Evolutionary conservation across 495 filamentous ascomycete species (phyloP).

Genomic region (Wilcoxina mikolae): DNA sequence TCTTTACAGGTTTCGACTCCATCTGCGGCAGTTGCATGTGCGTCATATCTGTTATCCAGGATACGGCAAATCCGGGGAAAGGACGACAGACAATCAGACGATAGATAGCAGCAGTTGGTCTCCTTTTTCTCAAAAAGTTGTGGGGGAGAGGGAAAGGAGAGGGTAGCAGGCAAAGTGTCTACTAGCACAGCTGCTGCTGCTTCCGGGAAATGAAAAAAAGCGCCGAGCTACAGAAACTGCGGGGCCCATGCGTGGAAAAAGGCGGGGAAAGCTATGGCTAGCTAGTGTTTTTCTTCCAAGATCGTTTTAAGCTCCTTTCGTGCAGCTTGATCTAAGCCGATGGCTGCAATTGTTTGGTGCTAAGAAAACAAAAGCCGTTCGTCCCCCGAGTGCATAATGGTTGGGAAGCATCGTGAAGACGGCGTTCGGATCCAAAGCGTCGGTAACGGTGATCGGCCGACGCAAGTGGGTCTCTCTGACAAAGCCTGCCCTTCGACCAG

Average conservation of each 20-base stretch:
- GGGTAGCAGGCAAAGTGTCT: neutral
- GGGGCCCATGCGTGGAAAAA: neutral
- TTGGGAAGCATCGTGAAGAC: neutral
- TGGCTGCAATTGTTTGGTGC: neutral
- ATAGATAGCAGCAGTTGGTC: neutral
- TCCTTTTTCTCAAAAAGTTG: neutral
- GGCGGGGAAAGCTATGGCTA: neutral
- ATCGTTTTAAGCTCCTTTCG: neutral
- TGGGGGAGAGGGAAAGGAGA: neutral
- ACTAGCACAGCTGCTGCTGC: neutral
- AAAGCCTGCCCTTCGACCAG: neutral
- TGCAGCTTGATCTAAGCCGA: neutral
- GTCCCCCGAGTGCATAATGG: neutral
- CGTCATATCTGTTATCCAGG: neutral
- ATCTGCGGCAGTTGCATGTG: neutral
- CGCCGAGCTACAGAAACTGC: neutral
- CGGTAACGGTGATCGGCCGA: neutral
- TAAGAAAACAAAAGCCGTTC: neutral
- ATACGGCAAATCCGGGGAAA: slow-evolving; percentile 1
- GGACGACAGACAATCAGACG: no score
- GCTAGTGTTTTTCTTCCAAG: no score
- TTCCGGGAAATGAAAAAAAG: no score
- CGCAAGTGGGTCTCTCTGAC: neutral
- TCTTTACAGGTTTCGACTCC: neutral
- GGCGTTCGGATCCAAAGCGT: neutral